These are phyloP conservation scores for Lyophyllum semitale DNA, from an alignment of 768 basidiomycete genomes.

Conservation along the genomic window DNA sequence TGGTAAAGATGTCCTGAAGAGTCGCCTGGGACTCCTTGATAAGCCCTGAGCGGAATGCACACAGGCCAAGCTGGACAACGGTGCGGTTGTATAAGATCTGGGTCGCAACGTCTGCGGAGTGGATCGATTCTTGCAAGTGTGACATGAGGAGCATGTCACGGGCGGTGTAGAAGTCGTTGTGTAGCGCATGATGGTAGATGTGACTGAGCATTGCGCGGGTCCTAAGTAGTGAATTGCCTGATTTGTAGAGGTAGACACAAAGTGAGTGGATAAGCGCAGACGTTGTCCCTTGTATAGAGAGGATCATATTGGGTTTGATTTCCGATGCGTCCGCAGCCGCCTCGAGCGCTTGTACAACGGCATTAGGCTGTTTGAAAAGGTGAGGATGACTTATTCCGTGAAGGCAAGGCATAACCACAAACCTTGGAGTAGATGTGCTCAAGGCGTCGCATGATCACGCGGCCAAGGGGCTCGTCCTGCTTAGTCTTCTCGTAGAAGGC, in stretches of 20 bases:
- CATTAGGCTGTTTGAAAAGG: slow-evolving; percentile 68
- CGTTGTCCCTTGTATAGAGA: slow-evolving; percentile 56
- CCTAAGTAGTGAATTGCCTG: slow-evolving; percentile 86
- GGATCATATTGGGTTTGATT: slow-evolving; percentile 62
- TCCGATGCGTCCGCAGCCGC: slow-evolving; percentile 58
- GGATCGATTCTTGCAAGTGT: slow-evolving; percentile 94
- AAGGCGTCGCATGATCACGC: slow-evolving; percentile 91
- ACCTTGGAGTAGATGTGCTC: slow-evolving; percentile 99
- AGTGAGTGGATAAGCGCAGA: slow-evolving; percentile 84
- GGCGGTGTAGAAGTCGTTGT: slow-evolving; percentile 95
- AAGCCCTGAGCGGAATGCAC: slow-evolving; percentile 93
- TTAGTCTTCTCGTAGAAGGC: slow-evolving; percentile 84
- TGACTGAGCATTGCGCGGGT: slow-evolving; percentile 98
- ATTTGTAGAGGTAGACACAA: slow-evolving; percentile 91
- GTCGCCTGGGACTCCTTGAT: slow-evolving; percentile 94
- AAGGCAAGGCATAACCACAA: slow-evolving; percentile 7
- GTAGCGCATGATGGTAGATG: slow-evolving; percentile 95
- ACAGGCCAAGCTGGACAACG: slow-evolving; percentile 94
- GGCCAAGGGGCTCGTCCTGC: slow-evolving; percentile 76
- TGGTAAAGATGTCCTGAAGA: slow-evolving; percentile 93
- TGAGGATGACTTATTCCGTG: not conserved
- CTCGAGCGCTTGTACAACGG: slow-evolving; percentile 90
- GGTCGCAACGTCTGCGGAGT: slow-evolving; percentile 93
- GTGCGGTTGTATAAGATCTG: slow-evolving; percentile 98
- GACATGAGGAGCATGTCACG: slow-evolving; percentile 99